These are phyloP conservation scores for Zymoseptoria crescenta DNA, from an alignment of 2,329 filamentous ascomycete genomes.

Conservation along the genomic window DNA sequence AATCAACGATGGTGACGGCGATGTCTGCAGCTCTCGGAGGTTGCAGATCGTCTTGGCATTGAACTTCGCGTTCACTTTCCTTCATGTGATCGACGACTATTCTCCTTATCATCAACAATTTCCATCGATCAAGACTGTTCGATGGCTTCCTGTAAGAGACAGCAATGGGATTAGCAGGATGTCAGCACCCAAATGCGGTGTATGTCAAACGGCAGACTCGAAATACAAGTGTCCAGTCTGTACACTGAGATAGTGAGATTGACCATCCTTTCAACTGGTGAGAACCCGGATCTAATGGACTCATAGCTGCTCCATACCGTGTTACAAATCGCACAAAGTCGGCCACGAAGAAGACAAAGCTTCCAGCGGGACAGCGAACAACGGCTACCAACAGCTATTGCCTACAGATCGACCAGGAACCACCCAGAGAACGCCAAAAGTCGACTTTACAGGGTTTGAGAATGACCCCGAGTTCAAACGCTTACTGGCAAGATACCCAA, in stretches of 20 bases:
- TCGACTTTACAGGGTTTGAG: conserved; percentile 27
- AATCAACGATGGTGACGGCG: conserved; percentile 1
- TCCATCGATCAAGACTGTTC: too few species aligned
- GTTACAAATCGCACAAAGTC: conserved; percentile 33
- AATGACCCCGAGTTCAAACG: conserved; percentile 26
- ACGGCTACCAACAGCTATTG: not conserved
- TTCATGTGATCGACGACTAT: not conserved
- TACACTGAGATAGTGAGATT: conserved; percentile 38
- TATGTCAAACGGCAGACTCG: conserved; percentile 38
- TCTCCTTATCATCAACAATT: not conserved
- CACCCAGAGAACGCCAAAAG: conserved; percentile 18
- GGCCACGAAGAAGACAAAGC: conserved; percentile 18
- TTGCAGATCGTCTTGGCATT: not conserved
- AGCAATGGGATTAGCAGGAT: conserved; percentile 22
- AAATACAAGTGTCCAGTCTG: conserved; percentile 47
- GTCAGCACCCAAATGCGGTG: conserved; percentile 32
- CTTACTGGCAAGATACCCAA: conserved; percentile 29
- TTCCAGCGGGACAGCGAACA: not conserved
- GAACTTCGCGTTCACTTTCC: not conserved
- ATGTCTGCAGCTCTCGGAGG: conserved; percentile 1
- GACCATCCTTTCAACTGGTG: too few species aligned
- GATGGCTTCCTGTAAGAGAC: conserved; percentile 1
- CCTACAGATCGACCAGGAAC: conserved; percentile 17
- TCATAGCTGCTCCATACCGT: conserved; percentile 32
- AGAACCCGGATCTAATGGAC: too few species aligned